Evolutionary conservation across 139 green algal genomes (phyloP).

Genomic region (Chlamydomonas schloesseri): DNA sequence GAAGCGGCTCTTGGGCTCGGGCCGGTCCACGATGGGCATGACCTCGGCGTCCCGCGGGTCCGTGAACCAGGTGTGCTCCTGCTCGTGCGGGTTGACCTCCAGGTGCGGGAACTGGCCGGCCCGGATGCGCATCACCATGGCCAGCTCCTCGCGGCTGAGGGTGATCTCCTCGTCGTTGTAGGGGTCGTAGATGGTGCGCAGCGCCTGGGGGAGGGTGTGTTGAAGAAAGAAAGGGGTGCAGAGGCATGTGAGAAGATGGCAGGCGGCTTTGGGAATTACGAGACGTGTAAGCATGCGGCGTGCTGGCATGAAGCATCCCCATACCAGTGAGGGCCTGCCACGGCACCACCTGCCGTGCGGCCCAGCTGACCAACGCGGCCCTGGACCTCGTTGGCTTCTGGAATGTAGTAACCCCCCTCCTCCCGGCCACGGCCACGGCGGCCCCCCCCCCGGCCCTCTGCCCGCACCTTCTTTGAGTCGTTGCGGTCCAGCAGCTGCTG

Average conservation of each 20-base stretch:
- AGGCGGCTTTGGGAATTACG: not conserved
- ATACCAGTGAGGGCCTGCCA: too few relatives aligned
- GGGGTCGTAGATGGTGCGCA: constrained; percentile 94
- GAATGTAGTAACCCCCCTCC: too few relatives aligned
- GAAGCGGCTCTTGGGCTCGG: constrained; percentile 97
- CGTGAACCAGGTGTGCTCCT: too few relatives aligned
- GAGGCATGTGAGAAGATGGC: not conserved
- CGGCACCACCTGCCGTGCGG: too few relatives aligned
- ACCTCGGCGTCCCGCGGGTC: constrained; percentile 50
- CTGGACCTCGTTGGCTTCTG: too few relatives aligned
- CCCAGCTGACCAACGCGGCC: too few relatives aligned
- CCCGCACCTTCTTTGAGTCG: constrained; percentile 66
- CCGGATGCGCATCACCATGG: constrained; percentile 93
- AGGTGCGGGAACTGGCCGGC: constrained; percentile 92
- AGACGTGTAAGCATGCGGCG: not conserved
- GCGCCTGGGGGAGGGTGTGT: constrained; percentile 45
- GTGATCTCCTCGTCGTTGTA: constrained; percentile 98
- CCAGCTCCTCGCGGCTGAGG: constrained; percentile 88
- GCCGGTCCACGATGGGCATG: constrained; percentile 84
- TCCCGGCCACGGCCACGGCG: too few relatives aligned
- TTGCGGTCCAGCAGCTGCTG: constrained; percentile 81
- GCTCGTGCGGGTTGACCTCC: constrained; percentile 47
- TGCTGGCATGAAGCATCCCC: too few relatives aligned
- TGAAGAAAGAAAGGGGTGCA: not conserved
- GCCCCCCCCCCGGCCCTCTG: not conserved